Conservation (phyloP, 441 rosid genomes). For the Corymbia citriodora region DNA sequence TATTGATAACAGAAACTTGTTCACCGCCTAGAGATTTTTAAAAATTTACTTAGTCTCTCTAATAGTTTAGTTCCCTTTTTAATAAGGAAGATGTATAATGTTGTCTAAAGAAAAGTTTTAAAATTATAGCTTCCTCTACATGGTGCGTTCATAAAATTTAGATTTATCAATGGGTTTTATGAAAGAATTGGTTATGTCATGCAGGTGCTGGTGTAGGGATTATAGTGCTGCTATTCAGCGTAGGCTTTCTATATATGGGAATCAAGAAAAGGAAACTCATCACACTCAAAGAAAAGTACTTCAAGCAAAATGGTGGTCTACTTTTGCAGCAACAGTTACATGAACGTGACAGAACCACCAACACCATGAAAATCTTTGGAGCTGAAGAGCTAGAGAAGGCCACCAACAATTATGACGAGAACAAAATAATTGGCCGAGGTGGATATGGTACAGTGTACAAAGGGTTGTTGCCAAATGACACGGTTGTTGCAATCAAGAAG, state of each 20-base stretch:
- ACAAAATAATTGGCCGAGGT: neutral
- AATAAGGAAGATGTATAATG: neutral
- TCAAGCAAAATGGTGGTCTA: neutral
- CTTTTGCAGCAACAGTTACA: neutral
- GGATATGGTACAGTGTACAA: neutral
- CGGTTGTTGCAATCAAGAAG: neutral
- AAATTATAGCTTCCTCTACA: neutral
- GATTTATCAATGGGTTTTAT: neutral
- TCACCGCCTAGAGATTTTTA: neutral
- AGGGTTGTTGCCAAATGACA: neutral
- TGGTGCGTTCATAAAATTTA: neutral
- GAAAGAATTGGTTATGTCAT: neutral
- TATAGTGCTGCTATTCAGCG: neutral
- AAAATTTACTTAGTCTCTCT: neutral
- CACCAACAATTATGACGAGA: neutral
- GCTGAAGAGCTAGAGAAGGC: neutral
- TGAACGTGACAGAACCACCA: neutral
- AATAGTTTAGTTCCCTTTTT: neutral
- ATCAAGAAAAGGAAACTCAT: neutral
- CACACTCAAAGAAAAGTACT: neutral
- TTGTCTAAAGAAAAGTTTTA: neutral
- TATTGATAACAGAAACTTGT: neutral
- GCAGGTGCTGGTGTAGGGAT: neutral
- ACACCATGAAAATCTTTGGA: neutral
- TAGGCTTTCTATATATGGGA: neutral